Evolutionary conservation across 139 green algal genomes (phyloP).

Genomic region (Tetraselmis striata): DNA sequence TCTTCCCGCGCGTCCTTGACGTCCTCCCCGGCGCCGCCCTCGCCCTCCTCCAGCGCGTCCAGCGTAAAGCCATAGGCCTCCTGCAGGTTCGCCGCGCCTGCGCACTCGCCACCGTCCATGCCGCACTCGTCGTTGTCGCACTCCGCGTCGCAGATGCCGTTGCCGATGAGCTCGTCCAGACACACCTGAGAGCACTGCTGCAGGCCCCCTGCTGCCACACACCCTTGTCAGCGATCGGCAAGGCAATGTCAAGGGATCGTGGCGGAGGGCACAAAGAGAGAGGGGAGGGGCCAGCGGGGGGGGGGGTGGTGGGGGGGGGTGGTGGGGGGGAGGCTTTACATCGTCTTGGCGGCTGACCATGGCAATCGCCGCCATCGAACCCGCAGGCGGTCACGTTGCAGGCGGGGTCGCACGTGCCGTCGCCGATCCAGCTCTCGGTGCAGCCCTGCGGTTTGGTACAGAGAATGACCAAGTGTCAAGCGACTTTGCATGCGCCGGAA

Average conservation of each 20-base stretch:
- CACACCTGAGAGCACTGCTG: not conserved
- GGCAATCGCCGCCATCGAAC: not conserved
- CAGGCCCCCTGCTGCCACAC: not conserved
- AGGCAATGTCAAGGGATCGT: too few species aligned
- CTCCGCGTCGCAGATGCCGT: not conserved
- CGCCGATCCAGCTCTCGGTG: not conserved
- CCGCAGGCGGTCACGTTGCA: not conserved
- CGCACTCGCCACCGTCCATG: not conserved
- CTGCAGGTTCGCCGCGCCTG: too few species aligned
- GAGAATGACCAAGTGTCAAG: not conserved
- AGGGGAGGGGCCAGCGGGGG: too few species aligned
- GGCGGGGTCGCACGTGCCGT: not conserved
- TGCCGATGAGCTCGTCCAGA: not conserved
- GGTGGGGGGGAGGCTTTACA: too few species aligned
- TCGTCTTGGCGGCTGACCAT: too few species aligned
- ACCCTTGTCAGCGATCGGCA: not conserved
- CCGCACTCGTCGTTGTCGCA: not conserved
- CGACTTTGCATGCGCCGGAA: too few species aligned
- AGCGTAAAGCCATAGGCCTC: too few species aligned
- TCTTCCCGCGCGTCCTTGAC: too few species aligned
- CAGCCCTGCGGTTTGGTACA: not conserved
- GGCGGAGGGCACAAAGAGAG: too few species aligned
- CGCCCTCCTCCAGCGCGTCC: too few species aligned
- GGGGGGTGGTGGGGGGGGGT: not conserved
- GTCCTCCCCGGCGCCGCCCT: too few species aligned